Base-by-base conservation (phyloP, 2,329 filamentous ascomycete species). In the Fusarium irregulare region DNA sequence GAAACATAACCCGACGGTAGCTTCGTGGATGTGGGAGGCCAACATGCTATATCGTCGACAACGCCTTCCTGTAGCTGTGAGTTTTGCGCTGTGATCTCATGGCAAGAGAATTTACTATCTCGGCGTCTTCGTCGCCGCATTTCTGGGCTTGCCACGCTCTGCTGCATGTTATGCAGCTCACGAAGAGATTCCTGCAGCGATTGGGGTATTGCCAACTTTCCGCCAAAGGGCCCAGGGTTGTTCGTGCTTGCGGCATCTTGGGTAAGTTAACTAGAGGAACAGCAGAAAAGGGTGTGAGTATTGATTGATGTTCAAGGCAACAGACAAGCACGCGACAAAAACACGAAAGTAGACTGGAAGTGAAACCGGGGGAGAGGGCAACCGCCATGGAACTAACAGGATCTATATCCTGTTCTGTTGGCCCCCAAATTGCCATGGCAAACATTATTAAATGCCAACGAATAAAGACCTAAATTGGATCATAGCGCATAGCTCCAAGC, bases 21-120 rank as follows among this genome's bases (percentile, higher is more conserved):
- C 18, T n/a, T 1, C 34, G 11, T 37, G 18, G 18, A 37, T 2
- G 11, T 32, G 13, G 30, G 20, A 14, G 47, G 47, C 47, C 47
- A 50, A 10, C 47, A 50, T 3, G 3, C 6, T 34, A 9, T 4
- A 23, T 50, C 30, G 18, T 37, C 34, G 34, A 37, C 10, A 37
- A n/a, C 6, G 9, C 34, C 34, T n/a, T 37, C 34, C 34, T 37
- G 34, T 9, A 37, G 18, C n/a, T 3, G 34, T 37, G 9, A 37
- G 34, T 2, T 11, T 37, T 37, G 16, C 6, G 34, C 30, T 16
- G 2, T 9, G 14, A 32, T 32, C 0, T 0, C 0, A 9, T 5
- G 4, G 1, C 7, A 16, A 16, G 34, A 12, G 18, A 1, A 11
- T 6, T 37, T 12, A 37, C 34, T 12, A 12, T n/a, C 18, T n/a